A percentile compares a stretch with the other conserved stretches of the same genome.
Conservation (phyloP, 2,329 filamentous ascomycete species). For the Drechslerella coelobrocha region DNA sequence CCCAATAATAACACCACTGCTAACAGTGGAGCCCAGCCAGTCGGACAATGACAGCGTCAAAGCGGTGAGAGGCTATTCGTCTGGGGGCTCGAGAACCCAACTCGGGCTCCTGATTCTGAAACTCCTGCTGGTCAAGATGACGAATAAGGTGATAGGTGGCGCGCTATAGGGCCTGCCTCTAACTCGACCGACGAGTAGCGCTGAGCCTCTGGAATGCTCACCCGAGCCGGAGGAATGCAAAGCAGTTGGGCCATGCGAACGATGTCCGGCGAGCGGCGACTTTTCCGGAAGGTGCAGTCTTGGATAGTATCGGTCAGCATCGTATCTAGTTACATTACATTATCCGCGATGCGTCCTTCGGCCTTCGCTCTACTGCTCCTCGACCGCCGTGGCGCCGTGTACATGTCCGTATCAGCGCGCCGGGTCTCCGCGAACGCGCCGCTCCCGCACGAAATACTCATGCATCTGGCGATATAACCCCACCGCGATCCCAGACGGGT, state of each 20-base stretch:
- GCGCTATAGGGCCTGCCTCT: not conserved
- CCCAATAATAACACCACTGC: constrained; percentile 3
- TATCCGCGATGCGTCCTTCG: too few relatives aligned
- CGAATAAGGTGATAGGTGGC: constrained; percentile 3
- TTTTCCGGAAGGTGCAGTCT: not conserved
- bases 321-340: too few relatives aligned
- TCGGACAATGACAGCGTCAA: not conserved
- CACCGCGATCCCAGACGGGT: too few relatives aligned
- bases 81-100: not conserved
- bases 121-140: not conserved
- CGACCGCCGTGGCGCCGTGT: constrained; percentile 1
- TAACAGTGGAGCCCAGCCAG: not conserved
- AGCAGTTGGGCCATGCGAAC: not conserved
- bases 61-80: not conserved
- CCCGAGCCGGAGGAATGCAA: constrained; percentile 4
- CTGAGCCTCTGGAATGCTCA: constrained; percentile 4
- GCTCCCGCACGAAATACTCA: constrained; percentile 4
- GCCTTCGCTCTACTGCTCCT: not conserved
- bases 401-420: not conserved
- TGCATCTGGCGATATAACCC: not conserved
- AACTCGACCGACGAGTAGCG: not conserved
- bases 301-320: too few relatives aligned
- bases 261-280: too few relatives aligned
- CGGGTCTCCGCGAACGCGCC: constrained; percentile 3
- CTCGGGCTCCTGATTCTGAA: not conserved